A percentile compares a stretch with the other conserved stretches of the same genome.
phyloP scores from a whole-genome alignment of 306 rosid genomes.

The Quercus aquifolioides region DNA sequence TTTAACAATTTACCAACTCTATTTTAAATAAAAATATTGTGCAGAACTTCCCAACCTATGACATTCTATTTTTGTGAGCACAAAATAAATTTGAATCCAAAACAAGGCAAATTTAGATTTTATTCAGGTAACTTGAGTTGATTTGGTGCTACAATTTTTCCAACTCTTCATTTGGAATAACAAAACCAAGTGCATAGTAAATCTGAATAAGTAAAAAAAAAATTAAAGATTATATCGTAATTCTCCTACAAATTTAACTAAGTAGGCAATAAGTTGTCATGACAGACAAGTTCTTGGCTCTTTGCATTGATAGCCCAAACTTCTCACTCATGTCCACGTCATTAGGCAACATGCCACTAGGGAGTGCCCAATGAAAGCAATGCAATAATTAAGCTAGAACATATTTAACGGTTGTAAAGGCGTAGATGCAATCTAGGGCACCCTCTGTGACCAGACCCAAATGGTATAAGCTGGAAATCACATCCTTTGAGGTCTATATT shows the following conservation, averaged over 20 bases:
- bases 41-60: no score
- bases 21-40: no score
- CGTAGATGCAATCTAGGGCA: constrained; percentile 46
- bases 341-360: background rate
- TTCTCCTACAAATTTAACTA: background rate
- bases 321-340: constrained; percentile 38
- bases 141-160: no score
- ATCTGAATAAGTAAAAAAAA: no score
- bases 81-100: no score
- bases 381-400: constrained; percentile 39
- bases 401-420: constrained; percentile 1
- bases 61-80: no score
- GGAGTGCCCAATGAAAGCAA: constrained; percentile 43
- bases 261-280: constrained; percentile 22
- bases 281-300: constrained; percentile 27
- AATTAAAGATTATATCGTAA: no score
- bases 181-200: no score
- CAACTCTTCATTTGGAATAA: no score
- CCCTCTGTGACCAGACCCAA: constrained; percentile 39
- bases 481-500: constrained; percentile 22
- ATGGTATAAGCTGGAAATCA: constrained; percentile 40
- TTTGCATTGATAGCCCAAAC: constrained; percentile 32
- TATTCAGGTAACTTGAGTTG: no score
- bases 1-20: no score
- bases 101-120: no score